Evolutionary conservation across 441 rosid genomes (phyloP), one percentile per base, ranked within the genome.

Genomic region (Bruguiera hainesii): DNA sequence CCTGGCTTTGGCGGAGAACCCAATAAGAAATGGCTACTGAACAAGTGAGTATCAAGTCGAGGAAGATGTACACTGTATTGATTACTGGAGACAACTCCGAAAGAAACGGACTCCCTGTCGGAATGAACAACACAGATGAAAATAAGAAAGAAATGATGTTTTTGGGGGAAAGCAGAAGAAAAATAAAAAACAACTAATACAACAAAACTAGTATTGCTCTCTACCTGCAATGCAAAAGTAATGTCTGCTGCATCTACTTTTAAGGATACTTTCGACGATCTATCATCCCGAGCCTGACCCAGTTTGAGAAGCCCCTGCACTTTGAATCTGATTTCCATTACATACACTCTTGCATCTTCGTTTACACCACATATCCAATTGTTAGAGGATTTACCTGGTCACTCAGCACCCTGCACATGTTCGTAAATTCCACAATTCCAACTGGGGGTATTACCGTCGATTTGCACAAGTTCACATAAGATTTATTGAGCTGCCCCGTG

Each of bases 91-190:
- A 77, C 96, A 91, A 68, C 80, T 89, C 74, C 93, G 82, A 70
- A 91, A 94, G 84, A 89, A 88, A 50, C 97, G 90, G 75, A 88
- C 75, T 59, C 94, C 94, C 96, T 91, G 93, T 72, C 51, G 59
- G 48, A 28, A 33, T 30, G 10, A 70, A 63, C 26, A 61, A 2
- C 33, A 60, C 4, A 42, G 29, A 9, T 51, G 58, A n/a, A 16
- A n/a, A 37, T 7, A 49, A 50, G 11, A 29, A 37, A 37, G 18
- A 11, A 58, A n/a, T 23, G 23, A 65, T 8, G 26, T 15, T 18
- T 19, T 11, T 23, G 21, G 20, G 11, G 18, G 3, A 49, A 20
- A 21, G 15, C 0, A 6, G 13, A 52, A 20, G 20, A 0, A 20
- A 20, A 52, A 33, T 0, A 1, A 7, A 7, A 33, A 33, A 33